A percentile compares a stretch with the other conserved stretches of the same genome.
phyloP scores from a whole-genome alignment of 805 yeast genomes.

The Scheffersomyces coipomensis region DNA sequence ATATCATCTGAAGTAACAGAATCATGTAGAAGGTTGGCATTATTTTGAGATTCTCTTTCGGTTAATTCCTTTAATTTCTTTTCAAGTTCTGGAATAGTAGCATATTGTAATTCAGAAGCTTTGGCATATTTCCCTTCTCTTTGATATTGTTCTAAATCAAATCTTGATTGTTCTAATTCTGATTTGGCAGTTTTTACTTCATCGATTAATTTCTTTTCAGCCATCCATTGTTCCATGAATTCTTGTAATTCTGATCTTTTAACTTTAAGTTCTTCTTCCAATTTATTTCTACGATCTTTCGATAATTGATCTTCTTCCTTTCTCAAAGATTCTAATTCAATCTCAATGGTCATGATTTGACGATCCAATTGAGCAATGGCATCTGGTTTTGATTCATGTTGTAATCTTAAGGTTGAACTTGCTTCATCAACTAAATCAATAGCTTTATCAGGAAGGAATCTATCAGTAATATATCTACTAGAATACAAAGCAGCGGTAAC shows the following conservation, averaged over 20 bases:
- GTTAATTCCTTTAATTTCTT: slow-evolving; percentile 50
- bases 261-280: slow-evolving; percentile 63
- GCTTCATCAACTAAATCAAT: slow-evolving; percentile 97
- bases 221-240: slow-evolving; percentile 83
- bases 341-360: slow-evolving; percentile 87
- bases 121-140: slow-evolving; percentile 81
- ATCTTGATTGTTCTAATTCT: slow-evolving; percentile 79
- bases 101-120: slow-evolving; percentile 88
- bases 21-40: slow-evolving; percentile 65
- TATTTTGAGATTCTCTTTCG: slow-evolving; percentile 28
- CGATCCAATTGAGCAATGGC: slow-evolving; percentile 88
- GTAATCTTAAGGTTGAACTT: slow-evolving; percentile 89
- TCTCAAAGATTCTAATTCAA: slow-evolving; percentile 89
- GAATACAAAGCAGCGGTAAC: slow-evolving; percentile 92
- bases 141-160: slow-evolving; percentile 78
- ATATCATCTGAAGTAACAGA: slow-evolving; percentile 93
- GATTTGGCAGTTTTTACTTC: slow-evolving; percentile 76
- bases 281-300: slow-evolving; percentile 68
- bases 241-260: slow-evolving; percentile 67
- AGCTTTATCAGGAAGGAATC: slow-evolving; percentile 94
- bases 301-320: slow-evolving; percentile 90
- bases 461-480: slow-evolving; percentile 85
- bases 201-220: slow-evolving; percentile 75
- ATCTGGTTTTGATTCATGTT: slow-evolving; percentile 97
- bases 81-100: slow-evolving; percentile 81